Conservation (phyloP, 305 asterid species). For the Vinca major region DNA sequence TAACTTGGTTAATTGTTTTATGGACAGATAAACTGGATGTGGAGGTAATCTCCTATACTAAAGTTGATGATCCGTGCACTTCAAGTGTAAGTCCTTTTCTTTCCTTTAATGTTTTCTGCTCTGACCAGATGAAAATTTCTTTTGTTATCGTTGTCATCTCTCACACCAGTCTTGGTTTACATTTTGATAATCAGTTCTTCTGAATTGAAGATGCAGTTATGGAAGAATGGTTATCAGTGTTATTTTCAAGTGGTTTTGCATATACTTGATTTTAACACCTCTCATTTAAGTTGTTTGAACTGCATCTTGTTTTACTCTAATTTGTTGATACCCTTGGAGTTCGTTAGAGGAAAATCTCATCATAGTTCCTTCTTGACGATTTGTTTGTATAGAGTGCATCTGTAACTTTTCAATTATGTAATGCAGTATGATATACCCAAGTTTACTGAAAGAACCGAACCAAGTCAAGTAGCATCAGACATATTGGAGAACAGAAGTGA, state of each 20-base stretch:
- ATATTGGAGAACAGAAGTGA: conserved; percentile 15
- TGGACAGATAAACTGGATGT: conserved; percentile 19
- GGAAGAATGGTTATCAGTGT: not conserved
- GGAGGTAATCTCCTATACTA: conserved; percentile 17
- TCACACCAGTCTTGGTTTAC: not conserved
- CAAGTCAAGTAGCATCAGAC: conserved; percentile 15
- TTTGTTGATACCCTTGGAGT: not conserved
- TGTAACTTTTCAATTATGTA: conserved; percentile 16
- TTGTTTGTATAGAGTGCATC: not conserved
- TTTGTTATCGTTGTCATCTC: not conserved
- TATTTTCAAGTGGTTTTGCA: not conserved
- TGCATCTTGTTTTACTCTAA: not conserved
- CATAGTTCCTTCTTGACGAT: not conserved
- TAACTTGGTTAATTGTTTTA: not conserved
- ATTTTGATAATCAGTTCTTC: not conserved
- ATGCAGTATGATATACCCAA: conserved; percentile 40
- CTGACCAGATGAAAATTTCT: not conserved
- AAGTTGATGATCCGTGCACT: conserved; percentile 14
- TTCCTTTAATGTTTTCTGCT: not conserved
- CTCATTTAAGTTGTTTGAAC: not conserved
- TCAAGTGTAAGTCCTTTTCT: conserved; percentile 24
- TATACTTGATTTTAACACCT: not conserved
- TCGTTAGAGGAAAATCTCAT: not conserved
- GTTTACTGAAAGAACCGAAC: conserved; percentile 38
- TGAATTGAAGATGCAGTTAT: not conserved